These are phyloP conservation scores for Coelastrella sp. DNA, from an alignment of 139 green algal genomes.

Conservation along the genomic window DNA sequence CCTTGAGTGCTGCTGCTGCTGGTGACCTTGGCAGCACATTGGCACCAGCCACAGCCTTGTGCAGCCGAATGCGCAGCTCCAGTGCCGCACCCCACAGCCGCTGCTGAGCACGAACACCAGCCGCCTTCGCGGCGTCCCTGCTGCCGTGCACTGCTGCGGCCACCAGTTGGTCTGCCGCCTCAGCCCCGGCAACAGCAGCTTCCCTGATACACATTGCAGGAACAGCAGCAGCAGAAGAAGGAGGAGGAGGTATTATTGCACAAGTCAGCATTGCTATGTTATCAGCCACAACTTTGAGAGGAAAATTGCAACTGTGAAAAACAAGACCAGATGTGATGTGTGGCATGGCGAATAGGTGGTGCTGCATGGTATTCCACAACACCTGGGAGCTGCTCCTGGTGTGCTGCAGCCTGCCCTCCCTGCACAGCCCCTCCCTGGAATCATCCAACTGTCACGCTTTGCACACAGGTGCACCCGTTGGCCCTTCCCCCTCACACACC, in stretches of 20 bases:
- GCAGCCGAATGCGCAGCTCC: constrained; percentile 82
- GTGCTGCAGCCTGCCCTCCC: constrained; percentile 4
- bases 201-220: constrained; percentile 11
- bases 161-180: constrained; percentile 19
- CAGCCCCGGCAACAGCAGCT: constrained; percentile 6
- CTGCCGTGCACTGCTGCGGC: not conserved
- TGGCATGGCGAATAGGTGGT: too few species aligned
- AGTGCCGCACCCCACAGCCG: constrained; percentile 76
- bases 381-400: constrained; percentile 10
- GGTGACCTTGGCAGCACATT: constrained; percentile 63
- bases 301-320: too few species aligned
- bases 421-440: too few species aligned
- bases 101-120: constrained; percentile 48
- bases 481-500: not conserved
- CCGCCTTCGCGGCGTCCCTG: constrained; percentile 31
- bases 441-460: too few species aligned
- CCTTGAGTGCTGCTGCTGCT: constrained; percentile 23
- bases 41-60: constrained; percentile 62
- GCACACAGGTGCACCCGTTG: too few species aligned
- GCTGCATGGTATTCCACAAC: too few species aligned
- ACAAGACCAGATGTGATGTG: too few species aligned
- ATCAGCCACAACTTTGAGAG: too few species aligned
- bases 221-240: constrained; percentile 54
- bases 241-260: too few species aligned
- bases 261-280: too few species aligned